Base-by-base conservation (phyloP, 768 basidiomycete species). In the Xerocomellus dryophilus region DNA sequence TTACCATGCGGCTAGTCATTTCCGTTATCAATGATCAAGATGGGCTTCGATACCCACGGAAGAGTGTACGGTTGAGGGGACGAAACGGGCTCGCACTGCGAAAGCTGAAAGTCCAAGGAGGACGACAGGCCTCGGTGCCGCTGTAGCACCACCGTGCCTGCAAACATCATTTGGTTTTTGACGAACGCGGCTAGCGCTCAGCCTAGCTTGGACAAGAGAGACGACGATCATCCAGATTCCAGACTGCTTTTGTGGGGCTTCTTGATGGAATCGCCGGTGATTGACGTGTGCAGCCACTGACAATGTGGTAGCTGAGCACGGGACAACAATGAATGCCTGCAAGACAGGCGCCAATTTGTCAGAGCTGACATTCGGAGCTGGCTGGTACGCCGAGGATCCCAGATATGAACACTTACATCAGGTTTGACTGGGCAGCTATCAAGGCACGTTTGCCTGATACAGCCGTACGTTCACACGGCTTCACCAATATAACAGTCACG, bases 1-100 rank as follows among this genome's bases (percentile, higher is more conserved):
- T 31, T 39, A 36, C 46, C 63, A 61, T 57, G 59, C 50, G 59
- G 55, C 21, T 38, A 39, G 35, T 59, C 60, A 67, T 67, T 58
- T 67, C 66, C 66, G 66, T 56, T 68, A 67, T 67, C 64, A 25
- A 7, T 54, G 32, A 39, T 25, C 54, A 46, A 15, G 46, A 35
- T 27, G 36, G 21, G 18, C 42, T 32, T 52, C 54, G 25, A 51
- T 53, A n/a, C 35, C 35, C 35, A 32, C 50, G 42, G 5, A 36
- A 38, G 36, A 17, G 49, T 23, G 29, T 43, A n/a, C 7, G 32
- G 38, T 12, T 4, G 32, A 40, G 17, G 31, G 5, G 8, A 35
- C 38, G 32, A 31, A 18, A 25, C 39, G 7, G 20, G 8, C 38
- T 49, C 18, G 31, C 32, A 31, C 36, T 42, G 50, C 35, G 10